Conservation (phyloP, 805 yeast genomes). For the Wickerhamomyces canadensis region DNA sequence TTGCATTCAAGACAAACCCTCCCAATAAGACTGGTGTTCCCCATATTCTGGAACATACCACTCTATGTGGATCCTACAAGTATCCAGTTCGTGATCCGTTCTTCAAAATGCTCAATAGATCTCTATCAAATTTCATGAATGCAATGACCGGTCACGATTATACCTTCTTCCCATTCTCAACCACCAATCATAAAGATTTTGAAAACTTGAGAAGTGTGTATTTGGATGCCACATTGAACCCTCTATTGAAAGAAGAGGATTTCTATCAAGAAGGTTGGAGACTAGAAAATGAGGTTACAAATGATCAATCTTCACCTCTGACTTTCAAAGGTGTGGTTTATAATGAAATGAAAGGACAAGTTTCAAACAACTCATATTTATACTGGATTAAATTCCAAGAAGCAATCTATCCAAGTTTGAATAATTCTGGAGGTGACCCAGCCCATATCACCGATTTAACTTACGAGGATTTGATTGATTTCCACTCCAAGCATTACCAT, state of each 20-base stretch:
- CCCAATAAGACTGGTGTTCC: conserved; percentile 96
- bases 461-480: conserved; percentile 71
- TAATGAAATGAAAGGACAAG: conserved; percentile 98
- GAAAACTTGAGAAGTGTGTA: conserved; percentile 82
- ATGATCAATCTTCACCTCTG: conserved; percentile 55
- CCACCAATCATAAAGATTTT: conserved; percentile 81
- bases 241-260: conserved; percentile 71
- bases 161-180: conserved; percentile 93
- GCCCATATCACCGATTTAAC: conserved; percentile 63
- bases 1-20: conserved; percentile 90
- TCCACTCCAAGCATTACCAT: conserved; percentile 74
- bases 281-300: conserved; percentile 62
- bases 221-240: conserved; percentile 80
- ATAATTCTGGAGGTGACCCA: conserved; percentile 96
- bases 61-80: conserved; percentile 86
- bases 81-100: conserved; percentile 97
- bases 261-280: conserved; percentile 98
- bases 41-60: conserved; percentile 93
- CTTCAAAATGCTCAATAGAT: conserved; percentile 92
- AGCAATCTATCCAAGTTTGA: conserved; percentile 74
- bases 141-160: conserved; percentile 98
- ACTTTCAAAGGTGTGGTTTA: conserved; percentile 92
- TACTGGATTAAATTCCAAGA: conserved; percentile 83
- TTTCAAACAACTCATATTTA: conserved; percentile 80
- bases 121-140: conserved; percentile 95